Evolutionary conservation across 2,329 filamentous ascomycete genomes (phyloP), one percentile per base, ranked within the genome.

Genomic region (Meredithiella fracta): DNA sequence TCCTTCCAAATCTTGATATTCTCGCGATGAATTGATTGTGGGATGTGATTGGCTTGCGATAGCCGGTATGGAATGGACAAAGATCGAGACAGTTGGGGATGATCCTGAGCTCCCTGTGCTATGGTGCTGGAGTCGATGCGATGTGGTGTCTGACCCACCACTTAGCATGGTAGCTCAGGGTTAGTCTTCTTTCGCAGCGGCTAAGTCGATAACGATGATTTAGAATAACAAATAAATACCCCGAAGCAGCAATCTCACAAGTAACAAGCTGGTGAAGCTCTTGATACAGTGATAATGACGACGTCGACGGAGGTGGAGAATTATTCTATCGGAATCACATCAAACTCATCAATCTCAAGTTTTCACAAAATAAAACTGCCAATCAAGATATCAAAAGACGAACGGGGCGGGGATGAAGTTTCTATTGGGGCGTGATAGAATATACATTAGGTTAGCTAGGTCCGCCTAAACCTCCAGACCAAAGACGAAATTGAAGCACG

Each of bases 221-320:
- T 25, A n/a, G 29, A 53, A 53, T 54, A 50, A 58, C 23, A 58
- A 58, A 58, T 57, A 57, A 57, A 57, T 58, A 58, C 8, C 56
- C 51, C 31, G 47, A 58, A 51, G 47, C 44, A 54, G 56, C 51
- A 58, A 54, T 49, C 25, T 38, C 17, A 15, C 47, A 29, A 25
- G 40, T 50, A 58, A 54, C 47, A 51, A 51, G 53, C 29, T 11
- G 11, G 11, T 34, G 29, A 34, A 11, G 29, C 29, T 34, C 29
- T 22, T n/a, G 11, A 31, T 22, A 37, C 29, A 22, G 34, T 22
- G 34, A 15, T 29, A 17, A 25, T 29, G 49, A 23, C 17, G 23
- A 37, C 14, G 47, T 17, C 29, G 22, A 37, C n/a, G 26, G 23
- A 29, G 34, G 44, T 55, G 37, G n/a, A n/a, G n/a, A n/a, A n/a